phyloP scores from a whole-genome alignment of 768 basidiomycete genomes.

The Xerocomus brunneocitrinus region DNA sequence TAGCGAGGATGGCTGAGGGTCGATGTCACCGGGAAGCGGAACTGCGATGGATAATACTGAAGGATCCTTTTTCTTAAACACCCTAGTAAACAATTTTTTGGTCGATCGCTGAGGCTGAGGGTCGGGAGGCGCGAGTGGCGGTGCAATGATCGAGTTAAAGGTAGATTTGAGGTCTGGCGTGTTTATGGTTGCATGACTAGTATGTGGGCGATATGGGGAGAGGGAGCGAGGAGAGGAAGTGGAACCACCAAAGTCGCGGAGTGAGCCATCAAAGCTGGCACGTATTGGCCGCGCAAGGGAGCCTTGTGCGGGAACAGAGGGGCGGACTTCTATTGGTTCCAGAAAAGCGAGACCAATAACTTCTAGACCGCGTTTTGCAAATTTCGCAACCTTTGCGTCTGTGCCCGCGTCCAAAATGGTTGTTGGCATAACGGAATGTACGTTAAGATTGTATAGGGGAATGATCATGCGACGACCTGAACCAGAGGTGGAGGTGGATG shows the following conservation, averaged over 20 bases:
- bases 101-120: constrained; percentile 38
- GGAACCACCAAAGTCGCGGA: constrained; percentile 22
- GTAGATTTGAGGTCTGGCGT: constrained; percentile 2
- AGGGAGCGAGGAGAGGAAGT: constrained; percentile 7
- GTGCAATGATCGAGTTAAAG: constrained; percentile 15
- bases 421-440: constrained; percentile 85
- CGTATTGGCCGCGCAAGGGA: constrained; percentile 15
- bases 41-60: constrained; percentile 20
- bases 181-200: neutral
- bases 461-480: constrained; percentile 69
- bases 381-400: constrained; percentile 79
- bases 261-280: constrained; percentile 26
- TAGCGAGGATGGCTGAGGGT: constrained; percentile 19
- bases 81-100: constrained; percentile 60
- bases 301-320: constrained; percentile 10
- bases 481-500: constrained; percentile 41
- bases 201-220: constrained; percentile 8
- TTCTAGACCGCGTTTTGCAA: constrained; percentile 68
- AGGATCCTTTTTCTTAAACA: constrained; percentile 58
- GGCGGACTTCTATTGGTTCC: constrained; percentile 77
- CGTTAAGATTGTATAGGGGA: constrained; percentile 82
- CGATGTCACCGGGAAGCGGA: constrained; percentile 23
- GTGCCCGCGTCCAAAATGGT: constrained; percentile 85
- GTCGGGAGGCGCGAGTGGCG: constrained; percentile 13
- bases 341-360: constrained; percentile 72